Conservation (phyloP, 2,329 filamentous ascomycete species). For the Zasmidium cellare region DNA sequence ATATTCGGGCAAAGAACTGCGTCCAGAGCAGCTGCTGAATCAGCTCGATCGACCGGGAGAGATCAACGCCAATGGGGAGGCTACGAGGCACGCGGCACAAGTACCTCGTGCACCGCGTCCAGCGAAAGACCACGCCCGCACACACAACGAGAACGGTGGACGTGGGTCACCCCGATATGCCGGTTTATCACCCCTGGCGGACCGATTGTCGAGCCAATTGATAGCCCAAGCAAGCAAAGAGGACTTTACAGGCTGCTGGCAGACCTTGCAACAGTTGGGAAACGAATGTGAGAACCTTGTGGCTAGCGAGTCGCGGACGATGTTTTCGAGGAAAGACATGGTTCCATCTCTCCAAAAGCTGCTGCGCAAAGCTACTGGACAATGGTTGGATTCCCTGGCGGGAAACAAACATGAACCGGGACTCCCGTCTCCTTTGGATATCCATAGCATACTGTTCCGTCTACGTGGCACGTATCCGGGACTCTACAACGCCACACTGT, state of each 20-base stretch:
- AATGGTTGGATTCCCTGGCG: constrained; percentile 5
- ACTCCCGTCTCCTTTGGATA: constrained; percentile 9
- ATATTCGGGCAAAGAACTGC: constrained; percentile 23
- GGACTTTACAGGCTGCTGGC: constrained; percentile 6
- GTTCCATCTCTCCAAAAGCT: neutral
- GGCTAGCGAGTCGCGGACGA: neutral
- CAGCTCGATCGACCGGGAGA: constrained; percentile 10
- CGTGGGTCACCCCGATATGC: neutral
- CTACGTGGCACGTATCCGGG: neutral
- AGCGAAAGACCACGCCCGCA: neutral
- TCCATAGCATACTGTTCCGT: constrained; percentile 3
- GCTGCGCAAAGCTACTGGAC: neutral
- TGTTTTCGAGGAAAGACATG: neutral
- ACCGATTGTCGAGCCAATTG: neutral
- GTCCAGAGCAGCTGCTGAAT: constrained; percentile 22
- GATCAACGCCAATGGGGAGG: neutral
- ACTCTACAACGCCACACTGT: neutral
- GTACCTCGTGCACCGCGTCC: neutral
- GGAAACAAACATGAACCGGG: neutral
- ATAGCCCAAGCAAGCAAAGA: neutral
- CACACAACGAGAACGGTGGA: too few relatives aligned
- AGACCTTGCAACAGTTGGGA: constrained; percentile 12
- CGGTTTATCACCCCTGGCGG: neutral
- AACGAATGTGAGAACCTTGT: neutral
- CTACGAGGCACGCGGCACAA: neutral